phyloP scores from a whole-genome alignment of 202 grass and related monocot species.

The Eragrostis tef region DNA sequence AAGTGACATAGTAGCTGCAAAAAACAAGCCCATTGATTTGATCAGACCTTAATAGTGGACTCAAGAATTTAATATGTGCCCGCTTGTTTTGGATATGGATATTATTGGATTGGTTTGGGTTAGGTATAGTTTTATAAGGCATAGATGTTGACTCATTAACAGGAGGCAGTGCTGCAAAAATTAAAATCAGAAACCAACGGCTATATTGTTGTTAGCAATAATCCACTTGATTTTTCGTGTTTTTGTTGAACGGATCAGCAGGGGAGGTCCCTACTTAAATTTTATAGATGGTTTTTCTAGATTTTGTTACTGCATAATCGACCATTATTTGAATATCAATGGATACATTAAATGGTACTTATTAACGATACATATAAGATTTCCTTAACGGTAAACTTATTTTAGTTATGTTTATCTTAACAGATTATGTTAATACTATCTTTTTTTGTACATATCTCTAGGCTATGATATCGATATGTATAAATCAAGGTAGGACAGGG shows the following conservation, averaged over 20 bases:
- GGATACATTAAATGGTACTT: background rate
- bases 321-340: background rate
- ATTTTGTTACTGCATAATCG: conserved; percentile 18
- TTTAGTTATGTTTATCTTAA: background rate
- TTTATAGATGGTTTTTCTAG: no score
- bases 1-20: conserved; percentile 21
- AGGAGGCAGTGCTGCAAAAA: conserved; percentile 12
- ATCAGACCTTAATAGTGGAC: conserved; percentile 32
- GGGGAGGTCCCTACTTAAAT: no score
- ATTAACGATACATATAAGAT: background rate
- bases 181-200: conserved; percentile 3
- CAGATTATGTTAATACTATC: background rate
- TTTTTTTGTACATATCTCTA: no score
- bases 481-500: background rate
- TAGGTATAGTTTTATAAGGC: conserved; percentile 56
- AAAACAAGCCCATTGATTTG: conserved; percentile 45
- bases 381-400: background rate
- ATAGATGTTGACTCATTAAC: conserved; percentile 61
- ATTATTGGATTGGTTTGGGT: conserved; percentile 47
- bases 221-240: no score
- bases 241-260: no score
- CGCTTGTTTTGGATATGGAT: conserved; percentile 24
- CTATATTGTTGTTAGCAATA: no score
- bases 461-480: background rate
- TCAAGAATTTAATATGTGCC: conserved; percentile 35